Evolutionary conservation across 2,329 filamentous ascomycete species (phyloP), one percentile per base, ranked within the genome.

Genomic region (Chaetomiaceae sp.): DNA sequence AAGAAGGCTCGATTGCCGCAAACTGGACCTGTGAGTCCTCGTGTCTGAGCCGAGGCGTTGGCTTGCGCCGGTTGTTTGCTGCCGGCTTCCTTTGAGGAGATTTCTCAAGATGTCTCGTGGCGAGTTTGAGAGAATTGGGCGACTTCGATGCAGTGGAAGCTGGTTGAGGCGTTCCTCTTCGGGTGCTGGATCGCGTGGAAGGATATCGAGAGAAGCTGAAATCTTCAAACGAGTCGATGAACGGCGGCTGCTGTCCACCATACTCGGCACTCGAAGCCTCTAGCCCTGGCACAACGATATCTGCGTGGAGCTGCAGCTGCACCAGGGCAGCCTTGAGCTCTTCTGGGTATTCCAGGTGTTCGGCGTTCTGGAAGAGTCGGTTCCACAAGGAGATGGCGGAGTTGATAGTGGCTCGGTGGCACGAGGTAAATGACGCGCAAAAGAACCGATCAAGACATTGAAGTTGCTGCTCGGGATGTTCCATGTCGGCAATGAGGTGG

Each of bases 21-120:
- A 93, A 93, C 38, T 87, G 77, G 21, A 95, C 77, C 62, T 95
- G 89, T 0, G 89, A 95, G 66, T 95, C 79, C 55, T 95, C 81
- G 59, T 95, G 89, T 30, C 86, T 81, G 23, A 84, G 72, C 53
- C 78, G 79, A 16, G 77, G 73, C 41, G 58, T 51, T 0, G 55
- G 50, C 21, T 41, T 58, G n/a, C 64, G 65, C 35, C 68, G 65
- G 21, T 57, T 60, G 14, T 62, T 62, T 42, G 61, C 67, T 13
- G 63, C 57, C 21, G 55, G 58, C 40, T 60, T 60, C 39, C 55
- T 51, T 38, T 48, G 59, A 8, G 65, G 62, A 4, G 62, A 61
- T n/a, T 47, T 50, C 21, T 64, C 55, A 53, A 51, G 43, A 6
- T 52, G 60, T 3, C 54, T 60, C 33, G 59, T 67, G 12, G 65